Conservation (phyloP, 306 rosid species). For the Styphnolobium japonicum region DNA sequence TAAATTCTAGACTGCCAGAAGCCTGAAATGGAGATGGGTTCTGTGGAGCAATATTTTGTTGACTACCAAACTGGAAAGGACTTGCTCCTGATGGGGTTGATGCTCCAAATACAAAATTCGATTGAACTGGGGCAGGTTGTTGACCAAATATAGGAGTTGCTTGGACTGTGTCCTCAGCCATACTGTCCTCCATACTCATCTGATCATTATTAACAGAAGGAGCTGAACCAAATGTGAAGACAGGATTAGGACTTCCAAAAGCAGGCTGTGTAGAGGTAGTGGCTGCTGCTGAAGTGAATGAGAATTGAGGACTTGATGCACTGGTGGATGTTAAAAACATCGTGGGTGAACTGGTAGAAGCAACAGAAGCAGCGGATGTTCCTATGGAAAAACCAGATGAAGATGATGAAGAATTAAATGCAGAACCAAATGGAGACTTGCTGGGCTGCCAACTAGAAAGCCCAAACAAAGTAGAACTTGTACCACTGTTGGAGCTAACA, state of each 20-base stretch:
- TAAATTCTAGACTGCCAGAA: constrained; percentile 61
- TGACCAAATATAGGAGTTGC: constrained; percentile 54
- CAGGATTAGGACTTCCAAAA: constrained; percentile 49
- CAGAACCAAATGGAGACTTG: constrained; percentile 50
- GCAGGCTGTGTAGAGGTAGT: constrained; percentile 53
- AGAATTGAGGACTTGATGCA: constrained; percentile 52
- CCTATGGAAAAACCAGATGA: constrained; percentile 35
- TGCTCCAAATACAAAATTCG: constrained; percentile 65
- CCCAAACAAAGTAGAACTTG: constrained; percentile 46
- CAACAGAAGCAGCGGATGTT: constrained; percentile 33
- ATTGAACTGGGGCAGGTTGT: constrained; percentile 41
- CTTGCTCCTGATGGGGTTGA: constrained; percentile 36
- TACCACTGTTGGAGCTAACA: constrained; percentile 44
- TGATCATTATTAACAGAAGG: constrained; percentile 64
- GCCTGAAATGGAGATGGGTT: constrained; percentile 70
- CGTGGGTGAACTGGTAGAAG: constrained; percentile 31
- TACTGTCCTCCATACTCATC: constrained; percentile 81
- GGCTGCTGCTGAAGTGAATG: constrained; percentile 53
- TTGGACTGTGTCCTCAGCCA: constrained; percentile 85
- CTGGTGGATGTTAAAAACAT: constrained; percentile 51
- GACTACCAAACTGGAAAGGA: constrained; percentile 63
- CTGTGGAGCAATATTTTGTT: constrained; percentile 53
- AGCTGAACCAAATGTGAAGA: constrained; percentile 44
- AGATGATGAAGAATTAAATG: constrained; percentile 32
- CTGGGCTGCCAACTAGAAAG: constrained; percentile 53